Evolutionary conservation across 768 basidiomycete species (phyloP).

Genomic region (Pholiota conissans): DNA sequence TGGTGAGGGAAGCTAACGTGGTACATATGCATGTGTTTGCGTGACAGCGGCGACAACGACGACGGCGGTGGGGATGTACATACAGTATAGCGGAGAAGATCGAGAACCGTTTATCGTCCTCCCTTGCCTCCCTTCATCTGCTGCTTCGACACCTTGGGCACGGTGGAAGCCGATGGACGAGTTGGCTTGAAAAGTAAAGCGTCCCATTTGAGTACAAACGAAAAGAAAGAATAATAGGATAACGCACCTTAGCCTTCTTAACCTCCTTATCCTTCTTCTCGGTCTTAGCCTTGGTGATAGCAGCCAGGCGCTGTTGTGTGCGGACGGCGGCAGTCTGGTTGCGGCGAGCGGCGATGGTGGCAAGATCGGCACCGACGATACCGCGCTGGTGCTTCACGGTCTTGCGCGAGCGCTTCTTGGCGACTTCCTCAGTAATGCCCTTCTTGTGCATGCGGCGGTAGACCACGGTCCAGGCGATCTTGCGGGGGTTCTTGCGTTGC

Average conservation of each 20-base stretch:
- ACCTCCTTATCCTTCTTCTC: slow-evolving; percentile 97
- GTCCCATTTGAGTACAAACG: no score
- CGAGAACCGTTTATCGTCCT: slow-evolving; percentile 16
- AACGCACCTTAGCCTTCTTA: slow-evolving; percentile 81
- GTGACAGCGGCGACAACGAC: no score
- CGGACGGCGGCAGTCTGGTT: slow-evolving; percentile 90
- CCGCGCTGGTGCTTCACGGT: slow-evolving; percentile 98
- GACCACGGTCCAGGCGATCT: slow-evolving; percentile 95
- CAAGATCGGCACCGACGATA: slow-evolving; percentile 95
- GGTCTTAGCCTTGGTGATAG: slow-evolving; percentile 91
- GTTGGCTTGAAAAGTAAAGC: no score
- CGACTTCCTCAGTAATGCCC: slow-evolving; percentile 98
- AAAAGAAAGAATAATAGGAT: no score
- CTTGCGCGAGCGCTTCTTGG: slow-evolving; percentile 97
- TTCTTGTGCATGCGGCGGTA: slow-evolving; percentile 99
- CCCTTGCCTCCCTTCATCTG: slow-evolving; percentile 91
- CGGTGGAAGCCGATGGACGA: slow-evolving; percentile 53
- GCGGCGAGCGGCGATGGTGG: slow-evolving; percentile 86
- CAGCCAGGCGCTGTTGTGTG: slow-evolving; percentile 75
- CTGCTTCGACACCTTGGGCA: slow-evolving; percentile 91
- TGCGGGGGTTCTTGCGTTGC: slow-evolving; percentile 99
- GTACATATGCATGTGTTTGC: slow-evolving; percentile 6
- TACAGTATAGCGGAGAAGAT: not conserved
- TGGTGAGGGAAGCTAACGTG: slow-evolving; percentile 3
- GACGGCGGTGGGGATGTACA: no score